Conservation (phyloP, 1,284 basidiomycete species). For the Polyporus tsugae region DNA sequence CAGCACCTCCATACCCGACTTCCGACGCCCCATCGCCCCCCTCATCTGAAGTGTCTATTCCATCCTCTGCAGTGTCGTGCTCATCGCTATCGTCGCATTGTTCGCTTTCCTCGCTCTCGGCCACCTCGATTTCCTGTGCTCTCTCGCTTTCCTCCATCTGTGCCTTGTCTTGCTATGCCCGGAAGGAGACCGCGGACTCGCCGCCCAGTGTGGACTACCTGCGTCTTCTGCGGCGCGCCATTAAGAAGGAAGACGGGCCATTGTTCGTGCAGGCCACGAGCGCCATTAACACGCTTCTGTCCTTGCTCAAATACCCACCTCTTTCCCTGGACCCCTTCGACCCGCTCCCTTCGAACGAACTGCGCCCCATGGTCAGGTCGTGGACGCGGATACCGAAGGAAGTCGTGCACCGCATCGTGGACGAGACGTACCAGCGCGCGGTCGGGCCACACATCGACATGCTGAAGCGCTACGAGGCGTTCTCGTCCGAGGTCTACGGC, state of each 20-base stretch:
- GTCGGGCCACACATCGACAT: slow-evolving; percentile 74
- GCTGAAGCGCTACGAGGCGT: slow-evolving; percentile 75
- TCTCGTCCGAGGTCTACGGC: slow-evolving; percentile 79
- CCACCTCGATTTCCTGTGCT: slow-evolving; percentile 31
- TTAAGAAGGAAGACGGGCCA: slow-evolving; percentile 69
- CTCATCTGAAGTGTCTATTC: slow-evolving; percentile 33
- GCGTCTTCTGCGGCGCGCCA: slow-evolving; percentile 68
- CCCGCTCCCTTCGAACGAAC: slow-evolving; percentile 52
- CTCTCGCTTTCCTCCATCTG: slow-evolving; percentile 42
- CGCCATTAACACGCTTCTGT: slow-evolving; percentile 65
- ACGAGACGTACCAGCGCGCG: slow-evolving; percentile 82
- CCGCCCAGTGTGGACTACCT: slow-evolving; percentile 55
- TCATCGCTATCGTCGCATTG: slow-evolving; percentile 37
- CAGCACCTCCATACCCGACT: slow-evolving; percentile 6
- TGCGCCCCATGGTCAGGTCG: slow-evolving; percentile 53
- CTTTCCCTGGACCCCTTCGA: slow-evolving; percentile 57
- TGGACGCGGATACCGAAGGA: slow-evolving; percentile 66
- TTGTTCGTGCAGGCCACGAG: slow-evolving; percentile 69
- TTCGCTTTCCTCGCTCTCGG: slow-evolving; percentile 34
- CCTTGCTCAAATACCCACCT: slow-evolving; percentile 67
- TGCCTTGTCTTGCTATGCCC: slow-evolving; percentile 46
- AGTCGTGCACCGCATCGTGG: slow-evolving; percentile 72
- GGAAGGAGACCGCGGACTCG: slow-evolving; percentile 36
- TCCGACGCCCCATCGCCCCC: slow-evolving; percentile 43
- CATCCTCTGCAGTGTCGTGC: slow-evolving; percentile 30